phyloP scores from a whole-genome alignment of 176 grass and related monocot genomes.

The Aegilops longissima region DNA sequence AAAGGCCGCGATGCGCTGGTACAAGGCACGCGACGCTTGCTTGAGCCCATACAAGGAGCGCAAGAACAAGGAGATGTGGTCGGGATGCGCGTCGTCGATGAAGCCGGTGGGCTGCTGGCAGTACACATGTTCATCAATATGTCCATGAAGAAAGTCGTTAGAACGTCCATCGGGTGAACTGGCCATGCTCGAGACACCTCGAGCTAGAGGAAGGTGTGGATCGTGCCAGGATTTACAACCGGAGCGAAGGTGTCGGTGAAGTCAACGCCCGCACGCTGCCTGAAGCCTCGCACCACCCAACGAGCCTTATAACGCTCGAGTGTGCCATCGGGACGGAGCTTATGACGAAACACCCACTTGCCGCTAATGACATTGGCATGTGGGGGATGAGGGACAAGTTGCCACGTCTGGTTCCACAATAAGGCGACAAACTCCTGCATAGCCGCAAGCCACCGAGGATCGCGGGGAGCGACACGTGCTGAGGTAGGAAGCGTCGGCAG shows the following conservation, averaged over 20 bases:
- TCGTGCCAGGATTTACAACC: too few species aligned
- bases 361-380: neutral
- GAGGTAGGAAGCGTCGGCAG: neutral
- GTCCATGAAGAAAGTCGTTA: neutral
- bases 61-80: neutral
- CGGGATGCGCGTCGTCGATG: neutral
- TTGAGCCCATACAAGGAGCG: neutral
- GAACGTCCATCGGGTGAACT: neutral
- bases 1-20: too few species aligned
- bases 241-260: too few species aligned
- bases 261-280: too few species aligned
- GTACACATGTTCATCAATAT: too few species aligned
- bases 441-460: neutral
- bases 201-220: too few species aligned
- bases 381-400: neutral
- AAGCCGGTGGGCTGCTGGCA: neutral
- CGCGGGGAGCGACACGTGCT: neutral
- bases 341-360: too few species aligned
- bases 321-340: too few species aligned
- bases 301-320: too few species aligned
- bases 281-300: too few species aligned
- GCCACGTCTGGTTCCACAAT: neutral
- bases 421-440: neutral
- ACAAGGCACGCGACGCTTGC: neutral
- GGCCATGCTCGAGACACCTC: neutral